Evolutionary conservation across 2,329 filamentous ascomycete genomes (phyloP), one percentile per base, ranked within the genome.

Genomic region (Beauveria sp.): DNA sequence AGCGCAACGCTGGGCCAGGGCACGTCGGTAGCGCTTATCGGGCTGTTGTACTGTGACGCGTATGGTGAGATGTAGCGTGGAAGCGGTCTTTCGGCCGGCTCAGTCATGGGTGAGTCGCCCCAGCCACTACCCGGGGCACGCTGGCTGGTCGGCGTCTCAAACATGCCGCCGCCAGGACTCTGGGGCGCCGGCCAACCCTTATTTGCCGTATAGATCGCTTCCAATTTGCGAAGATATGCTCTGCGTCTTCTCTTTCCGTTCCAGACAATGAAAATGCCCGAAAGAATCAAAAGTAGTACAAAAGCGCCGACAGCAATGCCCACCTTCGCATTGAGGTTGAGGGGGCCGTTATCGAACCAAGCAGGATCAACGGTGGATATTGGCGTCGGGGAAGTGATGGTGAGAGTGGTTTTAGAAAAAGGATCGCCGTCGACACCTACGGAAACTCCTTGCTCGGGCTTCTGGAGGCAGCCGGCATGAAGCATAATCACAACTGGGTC

Each of bases 31-130:
- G 73, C 78, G 58, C 76, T 81, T 63, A 83, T 75, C 0, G 84
- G 84, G 66, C 82, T 86, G 70, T 76, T 83, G 71, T 79, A 86
- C 63, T 84, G 81, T 46, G 82, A 85, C 22, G 76, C 78, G 67
- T 86, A 87, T 0, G 85, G 84, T 3, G 82, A 85, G 65, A 85
- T 79, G 71, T 86, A 84, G 7, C 75, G 77, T 1, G 75, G 72
- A 64, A 75, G 77, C 0, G 67, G 63, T 63, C 72, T 72, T 51
- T 79, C 76, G 1, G 75, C 75, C 49, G 69, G 69, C 2, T 73
- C 75, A 51, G 78, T 81, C 61, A 78, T 65, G 0, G 78, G 84
- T 28, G 79, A 84, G 64, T 82, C 79, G 26, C 80, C 79, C 81
- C 82, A 85, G 34, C 77, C 75, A 40, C 68, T 34, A 22, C 77